Conservation (phyloP, 2,329 filamentous ascomycete genomes). For the Ustulina deusta region DNA sequence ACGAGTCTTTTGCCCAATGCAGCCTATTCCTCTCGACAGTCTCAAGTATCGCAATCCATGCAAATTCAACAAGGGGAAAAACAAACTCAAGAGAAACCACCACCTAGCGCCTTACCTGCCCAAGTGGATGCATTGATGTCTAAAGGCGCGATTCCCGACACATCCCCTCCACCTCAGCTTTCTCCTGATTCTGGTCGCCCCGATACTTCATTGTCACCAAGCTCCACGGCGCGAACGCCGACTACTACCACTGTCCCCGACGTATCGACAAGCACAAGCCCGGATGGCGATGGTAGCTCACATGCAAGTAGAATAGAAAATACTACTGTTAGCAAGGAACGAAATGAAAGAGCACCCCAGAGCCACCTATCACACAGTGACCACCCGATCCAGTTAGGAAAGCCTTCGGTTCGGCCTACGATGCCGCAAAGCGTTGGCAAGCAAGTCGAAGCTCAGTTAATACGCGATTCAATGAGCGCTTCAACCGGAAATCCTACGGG, state of each 20-base stretch:
- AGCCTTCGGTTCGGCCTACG: slow-evolving; percentile 11
- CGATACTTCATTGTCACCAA: slow-evolving; percentile 66
- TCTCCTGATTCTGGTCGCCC: slow-evolving; percentile 54
- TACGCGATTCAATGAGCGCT: slow-evolving; percentile 34
- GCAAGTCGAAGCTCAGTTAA: slow-evolving; percentile 40
- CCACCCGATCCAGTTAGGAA: slow-evolving; percentile 32
- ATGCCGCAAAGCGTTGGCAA: slow-evolving; percentile 40
- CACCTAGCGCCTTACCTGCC: slow-evolving; percentile 24
- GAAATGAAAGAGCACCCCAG: slow-evolving; percentile 15
- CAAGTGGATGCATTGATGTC: slow-evolving; percentile 35
- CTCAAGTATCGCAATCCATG: slow-evolving; percentile 14
- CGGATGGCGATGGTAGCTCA: slow-evolving; percentile 73
- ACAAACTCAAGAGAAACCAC: slow-evolving; percentile 14
- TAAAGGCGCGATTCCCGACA: slow-evolving; percentile 39
- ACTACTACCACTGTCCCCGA: slow-evolving; percentile 77
- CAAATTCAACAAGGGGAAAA: slow-evolving; percentile 15
- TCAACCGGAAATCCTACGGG: slow-evolving; percentile 17
- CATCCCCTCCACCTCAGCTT: slow-evolving; percentile 52
- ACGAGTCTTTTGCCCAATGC: slow-evolving; percentile 1
- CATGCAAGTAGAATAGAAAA: slow-evolving; percentile 62
- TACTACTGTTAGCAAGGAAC: slow-evolving; percentile 16
- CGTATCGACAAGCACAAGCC: slow-evolving; percentile 79
- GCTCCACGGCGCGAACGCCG: slow-evolving; percentile 78
- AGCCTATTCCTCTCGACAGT: slow-evolving; percentile 8
- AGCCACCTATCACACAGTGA: slow-evolving; percentile 42